phyloP scores from a whole-genome alignment of 768 basidiomycete species.

The Gymnopilus junonius region DNA sequence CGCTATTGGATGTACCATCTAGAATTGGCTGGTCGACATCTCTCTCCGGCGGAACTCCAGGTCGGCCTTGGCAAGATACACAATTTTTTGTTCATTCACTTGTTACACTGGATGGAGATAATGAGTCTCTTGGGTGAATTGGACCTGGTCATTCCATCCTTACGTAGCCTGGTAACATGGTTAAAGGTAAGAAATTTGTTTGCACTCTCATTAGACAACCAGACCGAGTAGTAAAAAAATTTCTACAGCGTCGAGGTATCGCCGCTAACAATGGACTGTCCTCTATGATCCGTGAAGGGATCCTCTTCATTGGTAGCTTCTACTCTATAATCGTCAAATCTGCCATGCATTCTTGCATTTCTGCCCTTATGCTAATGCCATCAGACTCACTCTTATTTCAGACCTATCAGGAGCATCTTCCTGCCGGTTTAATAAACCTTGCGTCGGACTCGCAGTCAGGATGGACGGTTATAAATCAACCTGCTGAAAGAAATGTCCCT shows the following conservation, averaged over 20 bases:
- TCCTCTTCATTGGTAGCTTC: neutral
- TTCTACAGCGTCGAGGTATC: neutral
- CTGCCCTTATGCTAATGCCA: neutral
- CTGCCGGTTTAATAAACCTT: neutral
- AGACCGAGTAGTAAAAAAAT: neutral
- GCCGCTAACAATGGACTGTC: neutral
- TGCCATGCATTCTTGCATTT: neutral
- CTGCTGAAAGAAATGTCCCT: neutral
- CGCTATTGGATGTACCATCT: neutral
- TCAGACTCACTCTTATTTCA: neutral
- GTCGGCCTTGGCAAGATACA: neutral
- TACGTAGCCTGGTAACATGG: neutral
- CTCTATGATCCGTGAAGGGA: neutral
- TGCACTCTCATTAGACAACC: neutral
- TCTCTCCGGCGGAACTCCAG: neutral
- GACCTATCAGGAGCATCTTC: neutral
- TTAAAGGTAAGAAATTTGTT: neutral
- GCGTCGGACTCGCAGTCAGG: neutral
- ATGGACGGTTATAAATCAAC: neutral
- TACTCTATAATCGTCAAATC: neutral
- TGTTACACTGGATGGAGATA: slow-evolving; percentile 5
- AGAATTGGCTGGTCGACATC: neutral
- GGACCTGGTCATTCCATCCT: neutral
- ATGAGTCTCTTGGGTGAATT: slow-evolving; percentile 1
- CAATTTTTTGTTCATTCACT: neutral